phyloP scores from a whole-genome alignment of 257 asterid species.

The Plantago ovata region DNA sequence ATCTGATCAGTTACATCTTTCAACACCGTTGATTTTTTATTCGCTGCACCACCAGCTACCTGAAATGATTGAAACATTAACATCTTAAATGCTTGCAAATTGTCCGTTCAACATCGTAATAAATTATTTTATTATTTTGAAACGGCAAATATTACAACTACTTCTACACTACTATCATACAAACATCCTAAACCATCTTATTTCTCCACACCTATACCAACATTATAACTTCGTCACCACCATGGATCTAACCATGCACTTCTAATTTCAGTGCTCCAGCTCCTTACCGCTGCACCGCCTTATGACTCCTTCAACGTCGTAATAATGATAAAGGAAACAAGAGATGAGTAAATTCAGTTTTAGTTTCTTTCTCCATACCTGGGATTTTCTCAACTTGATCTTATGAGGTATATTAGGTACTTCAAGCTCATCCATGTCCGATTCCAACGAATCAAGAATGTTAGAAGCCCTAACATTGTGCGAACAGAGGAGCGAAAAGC shows the following conservation, averaged over 20 bases:
- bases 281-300: too few species aligned
- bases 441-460: not conserved
- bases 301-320: too few species aligned
- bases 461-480: not conserved
- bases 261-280: too few species aligned
- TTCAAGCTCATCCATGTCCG: not conserved
- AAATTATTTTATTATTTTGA: too few species aligned
- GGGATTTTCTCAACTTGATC: conserved; percentile 1
- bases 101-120: too few species aligned
- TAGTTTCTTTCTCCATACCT: not conserved
- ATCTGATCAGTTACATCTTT: conserved; percentile 1
- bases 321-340: not conserved
- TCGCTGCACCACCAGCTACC: not conserved
- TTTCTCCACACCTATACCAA: too few species aligned
- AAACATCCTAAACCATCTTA: too few species aligned
- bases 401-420: conserved; percentile 1
- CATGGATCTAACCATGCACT: too few species aligned
- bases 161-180: too few species aligned
- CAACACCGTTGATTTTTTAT: not conserved
- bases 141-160: too few species aligned
- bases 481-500: not conserved
- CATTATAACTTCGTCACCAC: too few species aligned
- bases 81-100: not conserved
- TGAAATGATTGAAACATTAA: not conserved
- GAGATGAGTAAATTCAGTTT: not conserved